Evolutionary conservation across 257 asterid species (phyloP).

Genomic region (Handroanthus guayacan): DNA sequence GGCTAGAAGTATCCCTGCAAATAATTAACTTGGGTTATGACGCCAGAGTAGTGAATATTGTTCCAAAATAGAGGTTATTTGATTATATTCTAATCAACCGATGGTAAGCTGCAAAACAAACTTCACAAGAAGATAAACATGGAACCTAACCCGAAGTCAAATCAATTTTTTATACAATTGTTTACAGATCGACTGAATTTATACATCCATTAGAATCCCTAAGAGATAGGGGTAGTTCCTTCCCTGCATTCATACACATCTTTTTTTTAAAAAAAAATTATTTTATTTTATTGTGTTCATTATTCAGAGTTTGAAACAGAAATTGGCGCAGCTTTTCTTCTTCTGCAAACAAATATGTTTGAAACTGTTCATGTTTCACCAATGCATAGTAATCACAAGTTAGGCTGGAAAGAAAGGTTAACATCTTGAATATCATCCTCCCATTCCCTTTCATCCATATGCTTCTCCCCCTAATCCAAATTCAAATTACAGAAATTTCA

Average conservation of each 20-base stretch:
- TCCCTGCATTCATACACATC: not conserved
- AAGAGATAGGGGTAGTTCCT: not conserved
- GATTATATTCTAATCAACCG: not conserved
- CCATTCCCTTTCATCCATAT: not conserved
- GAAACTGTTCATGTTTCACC: not conserved
- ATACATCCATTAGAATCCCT: not conserved
- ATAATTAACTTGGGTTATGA: conserved; percentile 28
- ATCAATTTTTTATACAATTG: not conserved
- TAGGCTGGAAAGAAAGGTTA: not conserved
- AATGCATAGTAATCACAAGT: not conserved
- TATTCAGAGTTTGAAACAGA: not conserved
- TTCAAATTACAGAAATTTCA: conserved; percentile 4
- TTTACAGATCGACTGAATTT: not conserved
- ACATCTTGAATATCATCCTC: not conserved
- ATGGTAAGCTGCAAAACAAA: conserved; percentile 15
- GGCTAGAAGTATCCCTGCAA: conserved; percentile 52
- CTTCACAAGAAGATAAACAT: not conserved
- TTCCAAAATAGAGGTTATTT: not conserved
- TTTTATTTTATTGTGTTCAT: no score
- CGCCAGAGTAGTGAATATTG: conserved; percentile 13
- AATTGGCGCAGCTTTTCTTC: not conserved
- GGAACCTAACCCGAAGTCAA: not conserved
- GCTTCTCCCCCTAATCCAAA: not conserved
- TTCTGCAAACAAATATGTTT: not conserved
- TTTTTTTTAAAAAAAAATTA: no score